Conservation (phyloP, 1,284 basidiomycete genomes). For the Cystobasidium slooffiae region DNA sequence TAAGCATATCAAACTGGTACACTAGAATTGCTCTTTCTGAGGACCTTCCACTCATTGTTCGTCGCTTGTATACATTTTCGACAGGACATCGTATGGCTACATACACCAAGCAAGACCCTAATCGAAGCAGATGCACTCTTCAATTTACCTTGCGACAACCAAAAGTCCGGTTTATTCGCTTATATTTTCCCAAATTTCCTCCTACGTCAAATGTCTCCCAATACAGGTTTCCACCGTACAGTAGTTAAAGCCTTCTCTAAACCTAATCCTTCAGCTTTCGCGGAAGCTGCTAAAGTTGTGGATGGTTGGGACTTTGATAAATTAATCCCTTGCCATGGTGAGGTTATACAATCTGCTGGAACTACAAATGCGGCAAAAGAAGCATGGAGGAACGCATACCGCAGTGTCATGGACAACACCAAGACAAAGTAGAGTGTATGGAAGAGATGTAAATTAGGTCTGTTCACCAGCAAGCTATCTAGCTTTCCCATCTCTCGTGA, state of each 20-base stretch:
- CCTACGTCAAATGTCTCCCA: constrained; percentile 27
- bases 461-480: too few species aligned
- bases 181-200: constrained; percentile 31
- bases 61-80: too few species aligned
- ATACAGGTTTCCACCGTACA: constrained; percentile 20
- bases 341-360: constrained; percentile 35
- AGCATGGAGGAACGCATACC: constrained; percentile 31
- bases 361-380: constrained; percentile 31
- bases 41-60: neutral
- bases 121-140: constrained; percentile 87
- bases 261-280: constrained; percentile 19
- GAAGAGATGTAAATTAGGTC: neutral
- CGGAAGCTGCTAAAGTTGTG: constrained; percentile 30
- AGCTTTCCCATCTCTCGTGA: too few species aligned
- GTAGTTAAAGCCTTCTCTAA: constrained; percentile 28
- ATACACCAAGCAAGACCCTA: constrained; percentile 74
- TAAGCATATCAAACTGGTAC: constrained; percentile 9
- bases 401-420: constrained; percentile 9
- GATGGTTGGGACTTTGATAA: constrained; percentile 35
- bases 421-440: constrained; percentile 7
- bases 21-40: neutral
- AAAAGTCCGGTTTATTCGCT: constrained; percentile 55
- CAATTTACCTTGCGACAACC: constrained; percentile 85
- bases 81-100: constrained; percentile 85
- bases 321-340: constrained; percentile 44